A percentile compares a stretch with the other conserved stretches of the same genome.
Conservation (phyloP, 2,329 filamentous ascomycete genomes). For the Aspergillus sp. region DNA sequence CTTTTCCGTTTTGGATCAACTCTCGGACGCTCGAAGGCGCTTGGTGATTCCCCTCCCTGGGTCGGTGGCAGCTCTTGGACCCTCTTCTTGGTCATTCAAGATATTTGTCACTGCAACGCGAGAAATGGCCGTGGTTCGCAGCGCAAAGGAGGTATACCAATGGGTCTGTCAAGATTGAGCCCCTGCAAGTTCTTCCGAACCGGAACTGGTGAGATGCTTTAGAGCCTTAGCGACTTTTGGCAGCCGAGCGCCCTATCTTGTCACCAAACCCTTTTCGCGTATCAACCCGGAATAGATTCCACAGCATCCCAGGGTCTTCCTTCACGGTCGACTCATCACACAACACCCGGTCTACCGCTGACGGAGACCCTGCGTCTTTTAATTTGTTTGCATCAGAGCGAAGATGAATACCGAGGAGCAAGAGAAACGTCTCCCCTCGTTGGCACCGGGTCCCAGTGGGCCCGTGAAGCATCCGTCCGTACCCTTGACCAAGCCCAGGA, state of each 20-base stretch:
- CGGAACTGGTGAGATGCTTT: neutral
- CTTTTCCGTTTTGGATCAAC: neutral
- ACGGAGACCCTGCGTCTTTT: neutral
- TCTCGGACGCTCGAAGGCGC: neutral
- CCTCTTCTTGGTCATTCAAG: neutral
- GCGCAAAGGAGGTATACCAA: neutral
- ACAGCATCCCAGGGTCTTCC: neutral
- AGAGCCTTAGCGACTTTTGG: neutral
- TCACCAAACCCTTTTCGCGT: neutral
- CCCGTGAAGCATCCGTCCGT: slow-evolving; percentile 15
- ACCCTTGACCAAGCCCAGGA: slow-evolving; percentile 29
- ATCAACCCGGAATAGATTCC: neutral
- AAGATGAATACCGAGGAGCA: slow-evolving; percentile 20
- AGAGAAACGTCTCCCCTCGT: slow-evolving; percentile 24
- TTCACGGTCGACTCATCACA: neutral
- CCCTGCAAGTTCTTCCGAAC: neutral
- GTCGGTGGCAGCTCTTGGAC: too few relatives aligned
- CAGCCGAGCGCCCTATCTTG: neutral
- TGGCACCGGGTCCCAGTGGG: slow-evolving; percentile 27
- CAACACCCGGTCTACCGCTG: neutral
- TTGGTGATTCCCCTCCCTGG: too few relatives aligned
- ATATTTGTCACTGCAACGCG: neutral
- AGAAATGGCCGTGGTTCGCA: neutral
- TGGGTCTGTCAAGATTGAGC: neutral
- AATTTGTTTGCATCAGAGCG: neutral